phyloP scores from a whole-genome alignment of 352 stramenopile species.

The Phytophthora sp. region DNA sequence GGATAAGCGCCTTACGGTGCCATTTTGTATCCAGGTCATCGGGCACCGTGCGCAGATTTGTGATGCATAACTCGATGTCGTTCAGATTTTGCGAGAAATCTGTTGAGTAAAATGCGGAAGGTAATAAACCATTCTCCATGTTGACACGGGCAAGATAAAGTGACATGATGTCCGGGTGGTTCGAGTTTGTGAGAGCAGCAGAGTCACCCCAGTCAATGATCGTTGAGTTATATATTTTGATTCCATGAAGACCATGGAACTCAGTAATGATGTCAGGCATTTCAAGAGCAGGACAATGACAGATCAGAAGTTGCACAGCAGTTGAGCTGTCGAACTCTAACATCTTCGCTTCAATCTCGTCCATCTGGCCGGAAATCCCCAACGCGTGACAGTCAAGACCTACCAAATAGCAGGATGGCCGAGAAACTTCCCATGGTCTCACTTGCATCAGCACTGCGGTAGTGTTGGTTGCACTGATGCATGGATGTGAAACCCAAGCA shows the following conservation, averaged over 20 bases:
- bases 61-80: constrained; percentile 40
- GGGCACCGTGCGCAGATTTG: constrained; percentile 34
- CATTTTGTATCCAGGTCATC: constrained; percentile 35
- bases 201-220: constrained; percentile 23
- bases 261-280: constrained; percentile 15
- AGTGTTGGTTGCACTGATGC: constrained; percentile 2
- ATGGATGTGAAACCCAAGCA: constrained; percentile 21
- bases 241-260: constrained; percentile 24
- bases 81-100: constrained; percentile 29
- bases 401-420: constrained; percentile 31
- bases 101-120: constrained; percentile 25
- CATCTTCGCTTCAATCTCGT: constrained; percentile 9
- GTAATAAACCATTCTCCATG: constrained; percentile 29
- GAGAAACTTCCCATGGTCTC: constrained; percentile 22
- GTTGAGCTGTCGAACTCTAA: constrained; percentile 23
- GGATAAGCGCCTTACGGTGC: constrained; percentile 7
- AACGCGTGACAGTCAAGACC: constrained; percentile 29
- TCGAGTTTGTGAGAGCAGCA: constrained; percentile 15
- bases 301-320: constrained; percentile 28
- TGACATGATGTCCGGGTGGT: constrained; percentile 28
- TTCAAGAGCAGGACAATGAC: constrained; percentile 32
- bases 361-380: constrained; percentile 3
- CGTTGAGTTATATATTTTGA: constrained; percentile 47
- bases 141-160: constrained; percentile 36
- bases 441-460: constrained; percentile 20